A percentile compares a stretch with the other conserved stretches of the same genome.
Evolutionary conservation across 2,329 filamentous ascomycete species (phyloP).

Genomic region (Talaromyces sp.): DNA sequence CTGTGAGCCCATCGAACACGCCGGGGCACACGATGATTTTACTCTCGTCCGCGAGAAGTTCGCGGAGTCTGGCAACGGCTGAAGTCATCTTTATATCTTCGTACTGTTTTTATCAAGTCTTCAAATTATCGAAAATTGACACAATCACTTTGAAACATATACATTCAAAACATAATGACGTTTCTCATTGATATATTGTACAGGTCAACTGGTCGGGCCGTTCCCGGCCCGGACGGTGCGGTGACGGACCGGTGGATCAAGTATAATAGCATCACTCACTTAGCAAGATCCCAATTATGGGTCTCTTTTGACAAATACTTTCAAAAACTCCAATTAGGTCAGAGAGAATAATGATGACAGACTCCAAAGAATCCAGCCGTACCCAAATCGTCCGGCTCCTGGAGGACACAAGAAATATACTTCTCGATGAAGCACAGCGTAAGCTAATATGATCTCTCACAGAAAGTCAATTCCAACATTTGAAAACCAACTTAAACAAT

Average conservation of each 20-base stretch:
- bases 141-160: not conserved
- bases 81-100: constrained; percentile 4
- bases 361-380: not conserved
- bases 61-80: constrained; percentile 27
- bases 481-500: not conserved
- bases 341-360: not conserved
- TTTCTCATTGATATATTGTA: not conserved
- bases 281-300: not conserved
- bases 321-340: not conserved
- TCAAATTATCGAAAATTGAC: not conserved
- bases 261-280: not conserved
- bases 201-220: not conserved
- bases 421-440: not conserved
- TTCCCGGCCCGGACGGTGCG: not conserved
- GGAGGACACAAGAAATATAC: constrained; percentile 1
- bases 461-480: not conserved
- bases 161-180: not conserved
- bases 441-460: not conserved
- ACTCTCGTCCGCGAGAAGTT: constrained; percentile 34
- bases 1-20: constrained; percentile 64
- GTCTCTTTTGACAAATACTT: not conserved
- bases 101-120: not conserved
- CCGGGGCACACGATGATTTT: constrained; percentile 56
- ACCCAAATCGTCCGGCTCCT: not conserved
- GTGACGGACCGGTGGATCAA: not conserved